Base-by-base conservation (phyloP, 2,329 filamentous ascomycete genomes). In the Sarocladium kiliense region DNA sequence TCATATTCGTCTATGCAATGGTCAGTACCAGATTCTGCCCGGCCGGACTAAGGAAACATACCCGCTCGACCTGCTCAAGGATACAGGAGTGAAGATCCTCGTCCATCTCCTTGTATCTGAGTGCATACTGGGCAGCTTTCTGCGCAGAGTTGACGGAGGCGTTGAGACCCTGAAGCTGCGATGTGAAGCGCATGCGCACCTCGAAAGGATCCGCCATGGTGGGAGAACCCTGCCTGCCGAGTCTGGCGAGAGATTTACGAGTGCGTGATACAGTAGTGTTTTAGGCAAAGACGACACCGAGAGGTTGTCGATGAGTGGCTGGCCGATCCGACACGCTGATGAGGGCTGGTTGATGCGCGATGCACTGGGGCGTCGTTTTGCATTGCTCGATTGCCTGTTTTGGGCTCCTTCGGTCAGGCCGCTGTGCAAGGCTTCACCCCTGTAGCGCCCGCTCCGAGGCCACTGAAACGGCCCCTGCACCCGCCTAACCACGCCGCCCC, bases 71-170 rank as follows among this genome's bases (percentile, higher is more conserved):
- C 71, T 97, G 93, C 73, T 99, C 94, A 42, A 99, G 74, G 64
- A 99, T 97, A 72, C 95, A 99, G 19, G 89, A 96, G 71, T 99
- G 94, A 63, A 99, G 76, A 71, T 99, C 94, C 75, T 99, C 95
- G 68, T 95, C 91, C 85, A 96, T 90, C 65, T 97, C 92, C 61
- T 86, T 85, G 74, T 96, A 89, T 71, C 91, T 96, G 59, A 99
- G 80, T 14, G 94, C 94, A 85, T 95, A 99, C 68, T 92, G 87
- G 26, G 94, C 93, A 2, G 92, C 90, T 74, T 97, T 97, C 65
- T 93, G 89, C 1, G 91, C 88, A 14, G 91, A 93, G 14, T 87
- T 88, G 56, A 94, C 87, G 4, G 89, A 93, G 12, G 94, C 94
- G 69, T 92, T 96, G 58, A 99, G 84, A 68, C 94, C 89, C 62